Base-by-base conservation (phyloP, 2,329 filamentous ascomycete species). In the Fusarium abutilonis region DNA sequence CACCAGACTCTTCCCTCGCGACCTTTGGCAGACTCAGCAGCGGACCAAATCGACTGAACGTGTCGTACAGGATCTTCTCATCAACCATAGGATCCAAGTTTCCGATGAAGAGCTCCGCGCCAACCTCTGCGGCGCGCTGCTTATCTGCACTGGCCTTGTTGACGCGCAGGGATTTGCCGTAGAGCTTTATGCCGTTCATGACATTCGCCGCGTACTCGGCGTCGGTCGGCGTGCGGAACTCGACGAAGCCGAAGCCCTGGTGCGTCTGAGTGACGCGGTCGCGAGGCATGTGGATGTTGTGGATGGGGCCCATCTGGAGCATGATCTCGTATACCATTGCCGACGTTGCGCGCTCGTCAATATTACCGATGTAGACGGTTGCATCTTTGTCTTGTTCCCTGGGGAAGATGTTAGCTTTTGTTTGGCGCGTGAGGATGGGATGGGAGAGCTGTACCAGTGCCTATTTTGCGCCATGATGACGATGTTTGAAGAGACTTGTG, bases 301-400 rank as follows among this genome's bases (percentile, higher is more conserved):
- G 92, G 71, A 99, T 96, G 70, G 94, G 93, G 52, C 95, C 95
- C 75, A 93, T 93, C 81, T 99, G 95, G 52, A 97, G 88, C 93
- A 98, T 98, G 72, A 99, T 85, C 82, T 99, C 95, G 89, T 95
- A 97, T 68, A 99, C 88, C 68, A 97, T 85, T 70, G 90, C 89
- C 74, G 97, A 92, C 42, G 89, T 90, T 66, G 95, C 91, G 76
- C 95, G 92, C 82, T 99, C 95, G 80, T 99, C 95, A 72, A 99
- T 92, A 77, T 98, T 98, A 74, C 95, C 95, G 69, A 98, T 92
- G 78, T 99, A 99, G 76, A 98, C 91, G 38, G 95, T 98, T 69
- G 93, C 93, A 79, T 98, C 94, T 78, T 97, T 97, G 79, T 98
- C 94, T 82, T 98, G 94, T 76, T 97, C 92, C 91, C 90, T 93